Evolutionary conservation across 768 basidiomycete species (phyloP).

Genomic region (Hygrophorus russula): DNA sequence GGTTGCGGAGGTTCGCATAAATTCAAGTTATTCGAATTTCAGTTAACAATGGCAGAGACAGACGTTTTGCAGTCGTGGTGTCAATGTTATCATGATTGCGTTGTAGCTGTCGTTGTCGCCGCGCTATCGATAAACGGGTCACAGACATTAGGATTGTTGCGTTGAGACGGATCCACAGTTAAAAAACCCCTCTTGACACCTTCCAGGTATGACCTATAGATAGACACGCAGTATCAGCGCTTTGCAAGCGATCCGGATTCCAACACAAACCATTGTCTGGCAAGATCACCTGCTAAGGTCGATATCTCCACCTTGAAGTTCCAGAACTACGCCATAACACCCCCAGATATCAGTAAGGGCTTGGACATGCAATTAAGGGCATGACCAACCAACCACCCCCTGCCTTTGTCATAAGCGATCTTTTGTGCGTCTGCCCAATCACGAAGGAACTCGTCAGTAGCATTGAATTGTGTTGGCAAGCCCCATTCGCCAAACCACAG

Average conservation of each 20-base stretch:
- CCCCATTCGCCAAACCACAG: conserved; percentile 53
- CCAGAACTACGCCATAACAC: conserved; percentile 38
- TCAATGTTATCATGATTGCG: too few species aligned
- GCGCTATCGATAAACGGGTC: conserved; percentile 25
- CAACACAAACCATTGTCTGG: conserved; percentile 49
- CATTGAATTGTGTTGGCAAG: conserved; percentile 42
- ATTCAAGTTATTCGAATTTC: too few species aligned
- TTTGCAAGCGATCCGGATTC: neutral
- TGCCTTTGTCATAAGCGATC: conserved; percentile 36
- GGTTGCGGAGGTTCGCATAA: too few species aligned
- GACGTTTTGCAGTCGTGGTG: too few species aligned
- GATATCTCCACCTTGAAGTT: conserved; percentile 66
- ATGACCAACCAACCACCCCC: conserved; percentile 41
- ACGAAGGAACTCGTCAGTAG: conserved; percentile 38
- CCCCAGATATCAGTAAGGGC: neutral
- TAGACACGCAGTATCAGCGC: neutral
- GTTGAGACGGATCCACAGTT: conserved; percentile 46
- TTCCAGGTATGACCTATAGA: conserved; percentile 58
- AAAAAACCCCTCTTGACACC: conserved; percentile 49
- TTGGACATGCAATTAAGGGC: neutral
- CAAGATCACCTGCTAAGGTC: conserved; percentile 32
- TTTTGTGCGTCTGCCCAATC: conserved; percentile 60
- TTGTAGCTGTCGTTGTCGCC: too few species aligned
- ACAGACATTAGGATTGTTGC: conserved; percentile 55
- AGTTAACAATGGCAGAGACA: too few species aligned